phyloP scores from a whole-genome alignment of 2,329 filamentous ascomycete species.

The Aspergillus tubingensis region DNA sequence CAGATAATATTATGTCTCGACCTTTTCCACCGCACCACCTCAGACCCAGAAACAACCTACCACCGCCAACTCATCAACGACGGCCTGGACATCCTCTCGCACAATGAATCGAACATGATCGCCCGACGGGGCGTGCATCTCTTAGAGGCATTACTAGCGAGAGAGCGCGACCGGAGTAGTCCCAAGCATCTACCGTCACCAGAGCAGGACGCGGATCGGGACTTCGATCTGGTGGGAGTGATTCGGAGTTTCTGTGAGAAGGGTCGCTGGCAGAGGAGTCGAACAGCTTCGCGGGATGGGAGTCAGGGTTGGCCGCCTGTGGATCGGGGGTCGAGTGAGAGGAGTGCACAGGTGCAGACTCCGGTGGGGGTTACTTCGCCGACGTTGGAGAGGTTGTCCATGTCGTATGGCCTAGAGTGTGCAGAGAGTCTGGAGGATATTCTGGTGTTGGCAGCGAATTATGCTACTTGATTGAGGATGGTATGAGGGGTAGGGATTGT shows the following conservation, averaged over 20 bases:
- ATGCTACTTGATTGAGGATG: background rate
- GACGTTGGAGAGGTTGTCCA: constrained; percentile 5
- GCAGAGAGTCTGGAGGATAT: constrained; percentile 23
- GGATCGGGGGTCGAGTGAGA: background rate
- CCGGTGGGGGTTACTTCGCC: background rate
- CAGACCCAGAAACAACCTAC: constrained; percentile 21
- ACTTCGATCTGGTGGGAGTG: constrained; percentile 20
- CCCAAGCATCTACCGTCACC: background rate
- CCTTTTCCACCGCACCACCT: constrained; percentile 33
- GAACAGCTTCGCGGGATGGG: background rate
- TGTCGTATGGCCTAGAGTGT: constrained; percentile 17
- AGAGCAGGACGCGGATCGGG: background rate
- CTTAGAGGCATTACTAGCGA: constrained; percentile 17
- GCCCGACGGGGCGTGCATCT: constrained; percentile 26
- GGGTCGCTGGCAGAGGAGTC: background rate
- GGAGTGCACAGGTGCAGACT: background rate
- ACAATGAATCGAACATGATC: constrained; percentile 28
- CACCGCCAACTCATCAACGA: constrained; percentile 25
- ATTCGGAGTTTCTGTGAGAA: constrained; percentile 22
- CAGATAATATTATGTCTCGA: constrained; percentile 44
- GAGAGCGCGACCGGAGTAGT: constrained; percentile 6
- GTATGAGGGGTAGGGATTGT: no score
- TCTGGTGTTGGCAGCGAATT: constrained; percentile 17
- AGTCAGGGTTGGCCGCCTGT: constrained; percentile 8
- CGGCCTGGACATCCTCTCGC: constrained; percentile 22